Base-by-base conservation (phyloP, 2,329 filamentous ascomycete genomes). In the Elsinoe ampelina region DNA sequence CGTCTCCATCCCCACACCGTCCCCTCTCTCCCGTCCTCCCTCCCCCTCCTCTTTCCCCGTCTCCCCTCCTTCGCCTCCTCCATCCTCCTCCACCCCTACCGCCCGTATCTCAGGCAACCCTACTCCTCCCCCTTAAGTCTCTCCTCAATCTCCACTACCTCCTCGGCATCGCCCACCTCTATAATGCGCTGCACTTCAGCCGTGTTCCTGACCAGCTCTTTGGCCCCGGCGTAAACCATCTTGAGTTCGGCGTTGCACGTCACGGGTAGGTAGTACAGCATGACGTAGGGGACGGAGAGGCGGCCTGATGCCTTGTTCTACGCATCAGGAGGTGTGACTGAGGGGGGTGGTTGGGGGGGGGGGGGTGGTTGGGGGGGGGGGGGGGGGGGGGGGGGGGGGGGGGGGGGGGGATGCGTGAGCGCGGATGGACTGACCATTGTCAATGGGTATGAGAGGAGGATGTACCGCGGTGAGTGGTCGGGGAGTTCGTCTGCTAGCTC, bases 171-270 rank as follows among this genome's bases (percentile, higher is more conserved):
- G 63, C 87, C 83, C 50, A 97, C 83, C 71, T 97, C 92, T 60
- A 98, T 81, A 22, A 97, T 85, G 63, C 82, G 83, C 55, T 86
- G 85, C n/a, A 90, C 91, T 74, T 96, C 90, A 58, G 88, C 88
- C 56, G 89, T 95, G 68, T 89, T 95, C 62, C 91, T 83, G 86
- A 97, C 90, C 70, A 97, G 73, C 75, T 98, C 93, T 73, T 96
- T 95, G 42, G 93, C 93, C 38, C 91, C 87, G 30, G 93, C 93
- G 70, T 97, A 98, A 68, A 93, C 76, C 93, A 97, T 97, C 63
- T 89, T 83, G 67, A 87, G 77, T 67, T 91, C 87, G 63, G 80
- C 82, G 70, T 95, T 96, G 74, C 89, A 93, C 50, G 92, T 96
- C 54, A 85, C 86, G 6, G 93, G 93, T 19, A 97, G 83, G 74